Evolutionary conservation across 768 basidiomycete species (phyloP), one percentile per base, ranked within the genome.

Genomic region (Phylloporus sp.): DNA sequence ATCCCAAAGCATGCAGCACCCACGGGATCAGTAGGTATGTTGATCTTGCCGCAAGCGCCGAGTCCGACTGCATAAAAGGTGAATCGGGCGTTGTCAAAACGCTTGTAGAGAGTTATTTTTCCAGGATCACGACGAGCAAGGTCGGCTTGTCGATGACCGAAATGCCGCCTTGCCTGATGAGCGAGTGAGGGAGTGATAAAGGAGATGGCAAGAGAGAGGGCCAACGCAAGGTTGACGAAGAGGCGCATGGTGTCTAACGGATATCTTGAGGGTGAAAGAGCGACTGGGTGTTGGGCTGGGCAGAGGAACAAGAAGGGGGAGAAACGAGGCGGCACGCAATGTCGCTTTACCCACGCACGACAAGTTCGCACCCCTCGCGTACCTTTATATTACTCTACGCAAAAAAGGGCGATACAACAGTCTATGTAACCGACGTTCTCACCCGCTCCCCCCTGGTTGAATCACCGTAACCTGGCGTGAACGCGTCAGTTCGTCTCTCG

Each of bases 391-490:
- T n/a, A n/a, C n/a, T n/a, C n/a, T n/a, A n/a, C n/a, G n/a, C n/a
- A n/a, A n/a, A n/a, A n/a, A n/a, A n/a, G n/a, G n/a, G n/a, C n/a
- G n/a, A n/a, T n/a, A n/a, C n/a, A n/a, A n/a, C n/a, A n/a, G n/a
- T n/a, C n/a, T n/a, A n/a, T n/a, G 28, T 28, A 31, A n/a, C 15
- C 31, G 31, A 31, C 11, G 4, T 31, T 31, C 15, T n/a, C n/a
- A n/a, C n/a, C n/a, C n/a, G 78, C 60, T 79, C 37, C 76, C 66
- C 8, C 78, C 76, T 27, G 79, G 79, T n/a, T 78, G 72, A 31
- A 84, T 61, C 44, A 79, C 72, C n/a, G 71, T 78, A 24, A 76
- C 67, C 81, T 84, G 49, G 17, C 11, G 7, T 15, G 28, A 37
- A 41, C 1, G 10, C 23, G 29, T 53, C 5, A 59, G 53, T 34